A percentile compares a stretch with the other conserved stretches of the same genome.
phyloP scores from a whole-genome alignment of 768 basidiomycete species.

The Suillus paluster region DNA sequence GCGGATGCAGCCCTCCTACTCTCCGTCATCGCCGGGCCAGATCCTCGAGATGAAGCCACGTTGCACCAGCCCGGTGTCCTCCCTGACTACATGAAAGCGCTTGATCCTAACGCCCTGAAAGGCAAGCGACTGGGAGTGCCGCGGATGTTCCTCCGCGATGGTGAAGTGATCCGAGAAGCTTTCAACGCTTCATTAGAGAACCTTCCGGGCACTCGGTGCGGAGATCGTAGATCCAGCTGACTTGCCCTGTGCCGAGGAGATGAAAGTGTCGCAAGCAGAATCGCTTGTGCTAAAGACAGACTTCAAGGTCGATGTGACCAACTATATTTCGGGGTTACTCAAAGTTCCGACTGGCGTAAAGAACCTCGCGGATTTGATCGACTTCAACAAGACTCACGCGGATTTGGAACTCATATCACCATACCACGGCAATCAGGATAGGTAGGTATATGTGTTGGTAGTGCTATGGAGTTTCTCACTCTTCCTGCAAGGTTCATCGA shows the following conservation, averaged over 20 bases:
- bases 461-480: not conserved
- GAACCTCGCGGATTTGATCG: conserved; percentile 59
- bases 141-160: conserved; percentile 33
- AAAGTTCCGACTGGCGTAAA: conserved; percentile 61
- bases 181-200: conserved; percentile 45
- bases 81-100: no score
- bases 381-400: conserved; percentile 58
- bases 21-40: conserved; percentile 52
- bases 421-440: conserved; percentile 39
- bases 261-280: conserved; percentile 53
- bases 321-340: conserved; percentile 50
- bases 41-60: conserved; percentile 37
- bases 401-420: conserved; percentile 48
- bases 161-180: conserved; percentile 31
- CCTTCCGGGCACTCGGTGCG: conserved; percentile 45
- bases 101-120: conserved; percentile 40
- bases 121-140: conserved; percentile 53
- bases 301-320: conserved; percentile 63
- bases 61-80: no score
- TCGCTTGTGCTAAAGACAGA: conserved; percentile 55
- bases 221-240: conserved; percentile 65
- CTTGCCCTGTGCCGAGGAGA: conserved; percentile 56
- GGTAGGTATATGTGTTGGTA: conserved; percentile 24
- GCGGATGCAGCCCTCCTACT: conserved; percentile 60
- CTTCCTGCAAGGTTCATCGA: conserved; percentile 20